Evolutionary conservation across 495 filamentous ascomycete species (phyloP), one percentile per base, ranked within the genome.

Genomic region (Penicillium maclennaniae): DNA sequence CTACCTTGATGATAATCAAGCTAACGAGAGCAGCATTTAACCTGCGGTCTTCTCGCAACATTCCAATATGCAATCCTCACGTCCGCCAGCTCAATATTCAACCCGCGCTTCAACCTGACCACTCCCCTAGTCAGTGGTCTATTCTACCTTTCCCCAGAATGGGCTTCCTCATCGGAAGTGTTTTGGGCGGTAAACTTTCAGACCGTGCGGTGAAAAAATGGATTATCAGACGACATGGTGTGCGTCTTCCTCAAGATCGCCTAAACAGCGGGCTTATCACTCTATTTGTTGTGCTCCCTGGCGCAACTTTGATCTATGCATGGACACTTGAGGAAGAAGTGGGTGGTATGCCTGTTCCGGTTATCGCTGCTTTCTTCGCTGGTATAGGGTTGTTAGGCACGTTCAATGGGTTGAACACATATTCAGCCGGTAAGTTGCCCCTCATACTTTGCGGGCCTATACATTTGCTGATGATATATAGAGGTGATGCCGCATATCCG

Each of bases 141-240:
- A 14, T 89, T 91, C 73, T 91, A 88, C 61, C 82, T 91, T 23
- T 83, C 87, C 1, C 87, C 87, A 0, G 86, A 16, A 76, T 76
- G 38, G 87, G 87, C 7, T 89, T 88, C 58, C 73, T 90, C 0
- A 41, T 83, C 8, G 87, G 87, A 7, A 87, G 83, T 34, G 81
- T 89, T 60, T 60, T 84, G 28, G 87, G 87, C 20, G 87, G 87
- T 14, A 78, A 80, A 9, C 83, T 83, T 59, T 85, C 87, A 3
- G 87, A 91, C 68, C 73, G 74, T 46, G 71, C 81, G 6, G 85
- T 89, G 19, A 80, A 80, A 54, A 73, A 71, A 25, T 89, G 80
- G 68, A 86, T 87, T 53, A 49, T 51, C 2, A 79, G 78, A 43
- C 76, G 81, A 8, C 62, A 69, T 43, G 85, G 86, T 7, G 61